phyloP scores from a whole-genome alignment of 2,329 filamentous ascomycete species.

The Furcasterigmium furcatum region DNA sequence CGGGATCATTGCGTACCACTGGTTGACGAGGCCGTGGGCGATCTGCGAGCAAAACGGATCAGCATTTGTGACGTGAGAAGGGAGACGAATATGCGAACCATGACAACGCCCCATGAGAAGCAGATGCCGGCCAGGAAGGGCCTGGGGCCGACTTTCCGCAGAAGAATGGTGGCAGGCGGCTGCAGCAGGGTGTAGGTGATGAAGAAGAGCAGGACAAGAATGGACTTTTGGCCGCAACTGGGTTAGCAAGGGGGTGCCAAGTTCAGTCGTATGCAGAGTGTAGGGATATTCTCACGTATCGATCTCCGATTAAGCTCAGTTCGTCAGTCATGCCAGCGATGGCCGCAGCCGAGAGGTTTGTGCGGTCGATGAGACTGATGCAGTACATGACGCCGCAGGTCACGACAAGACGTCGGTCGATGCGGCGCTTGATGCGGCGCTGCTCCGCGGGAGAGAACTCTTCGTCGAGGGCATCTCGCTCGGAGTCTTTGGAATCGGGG shows the following conservation, averaged over 20 bases:
- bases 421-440: conserved; percentile 62
- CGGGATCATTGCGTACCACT: background rate
- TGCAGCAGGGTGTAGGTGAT: conserved; percentile 70
- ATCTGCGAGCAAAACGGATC: background rate
- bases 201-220: conserved; percentile 72
- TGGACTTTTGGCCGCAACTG: too few relatives aligned
- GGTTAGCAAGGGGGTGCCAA: background rate
- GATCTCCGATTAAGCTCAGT: conserved; percentile 38
- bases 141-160: conserved; percentile 63
- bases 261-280: conserved; percentile 1
- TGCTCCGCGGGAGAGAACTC: conserved; percentile 60
- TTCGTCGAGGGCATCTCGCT: conserved; percentile 16
- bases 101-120: conserved; percentile 55
- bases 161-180: conserved; percentile 65
- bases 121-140: conserved; percentile 52
- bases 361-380: conserved; percentile 70
- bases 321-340: conserved; percentile 63
- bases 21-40: background rate
- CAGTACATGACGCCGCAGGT: conserved; percentile 69
- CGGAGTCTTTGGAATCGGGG: conserved; percentile 1
- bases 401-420: conserved; percentile 64
- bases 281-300: conserved; percentile 33
- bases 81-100: conserved; percentile 51
- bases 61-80: background rate
- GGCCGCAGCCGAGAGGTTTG: conserved; percentile 69